Evolutionary conservation across 768 basidiomycete genomes (phyloP).

Genomic region (Clitopilus hobsonii): DNA sequence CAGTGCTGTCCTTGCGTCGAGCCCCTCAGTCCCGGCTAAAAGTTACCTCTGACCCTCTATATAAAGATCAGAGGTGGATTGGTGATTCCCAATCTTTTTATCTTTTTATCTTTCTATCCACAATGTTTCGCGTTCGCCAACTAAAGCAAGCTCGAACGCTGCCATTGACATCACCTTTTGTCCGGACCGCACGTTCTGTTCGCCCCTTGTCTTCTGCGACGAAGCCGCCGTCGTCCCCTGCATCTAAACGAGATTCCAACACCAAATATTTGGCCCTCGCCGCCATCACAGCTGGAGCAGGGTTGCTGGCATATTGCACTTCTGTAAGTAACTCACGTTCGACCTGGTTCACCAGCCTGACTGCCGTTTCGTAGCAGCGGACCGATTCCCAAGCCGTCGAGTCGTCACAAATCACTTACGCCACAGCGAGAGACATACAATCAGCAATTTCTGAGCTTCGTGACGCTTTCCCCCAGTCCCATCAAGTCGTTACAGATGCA

Average conservation of each 20-base stretch:
- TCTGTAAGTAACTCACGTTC: background rate
- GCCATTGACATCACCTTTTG: background rate
- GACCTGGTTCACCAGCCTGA: background rate
- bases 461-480: conserved; percentile 37
- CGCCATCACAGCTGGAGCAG: background rate
- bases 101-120: too few relatives aligned
- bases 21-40: background rate
- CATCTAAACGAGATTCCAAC: background rate
- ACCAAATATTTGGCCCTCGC: background rate
- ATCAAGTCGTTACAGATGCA: conserved; percentile 46
- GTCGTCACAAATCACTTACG: background rate
- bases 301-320: background rate
- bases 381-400: background rate
- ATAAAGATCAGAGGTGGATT: too few relatives aligned
- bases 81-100: too few relatives aligned
- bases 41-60: background rate
- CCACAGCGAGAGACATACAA: conserved; percentile 5
- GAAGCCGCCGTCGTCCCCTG: background rate
- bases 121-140: conserved; percentile 5
- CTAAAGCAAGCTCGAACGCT: background rate
- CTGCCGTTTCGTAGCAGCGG: background rate
- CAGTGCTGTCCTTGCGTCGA: background rate
- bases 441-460: conserved; percentile 52
- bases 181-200: background rate
- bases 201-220: background rate